Conservation (phyloP, 345 rosid species). For the Moringa oleifera region DNA sequence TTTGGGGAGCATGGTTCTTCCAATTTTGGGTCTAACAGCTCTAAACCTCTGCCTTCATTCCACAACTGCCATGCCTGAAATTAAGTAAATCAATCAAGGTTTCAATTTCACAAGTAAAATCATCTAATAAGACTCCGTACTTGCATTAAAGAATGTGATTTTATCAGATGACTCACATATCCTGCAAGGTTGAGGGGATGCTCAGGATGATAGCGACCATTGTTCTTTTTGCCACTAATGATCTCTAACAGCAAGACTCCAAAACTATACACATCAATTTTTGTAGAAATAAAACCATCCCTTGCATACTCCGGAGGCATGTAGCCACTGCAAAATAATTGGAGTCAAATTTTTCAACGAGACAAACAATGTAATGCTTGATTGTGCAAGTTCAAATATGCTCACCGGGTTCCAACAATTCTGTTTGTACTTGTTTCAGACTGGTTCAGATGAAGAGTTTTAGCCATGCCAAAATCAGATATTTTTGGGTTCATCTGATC, state of each 20-base stretch:
- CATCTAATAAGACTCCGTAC: too few species aligned
- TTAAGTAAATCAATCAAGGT: too few species aligned
- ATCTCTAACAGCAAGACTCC: constrained; percentile 34
- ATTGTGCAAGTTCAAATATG: not conserved
- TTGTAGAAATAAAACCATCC: constrained; percentile 24
- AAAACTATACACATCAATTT: constrained; percentile 36
- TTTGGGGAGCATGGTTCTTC: constrained; percentile 18
- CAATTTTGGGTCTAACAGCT: constrained; percentile 43
- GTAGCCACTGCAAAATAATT: constrained; percentile 25
- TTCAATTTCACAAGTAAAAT: too few species aligned
- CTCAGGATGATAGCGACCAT: constrained; percentile 10
- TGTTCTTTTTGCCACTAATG: constrained; percentile 24
- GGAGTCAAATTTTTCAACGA: too few species aligned
- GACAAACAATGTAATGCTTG: too few species aligned
- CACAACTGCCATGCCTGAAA: constrained; percentile 58
- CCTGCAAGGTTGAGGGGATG: too few species aligned
- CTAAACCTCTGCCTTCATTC: constrained; percentile 37
- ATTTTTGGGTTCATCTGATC: constrained; percentile 54
- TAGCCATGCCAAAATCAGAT: constrained; percentile 71
- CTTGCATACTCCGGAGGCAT: constrained; percentile 41
- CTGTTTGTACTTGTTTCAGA: constrained; percentile 32
- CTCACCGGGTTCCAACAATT: constrained; percentile 47
- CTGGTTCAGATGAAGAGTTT: constrained; percentile 36
- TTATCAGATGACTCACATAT: too few species aligned
- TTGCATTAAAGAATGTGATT: too few species aligned